Evolutionary conservation across 371 early-diverging fungal species (phyloP).

Genomic region (Syncephalastrum racemosum): DNA sequence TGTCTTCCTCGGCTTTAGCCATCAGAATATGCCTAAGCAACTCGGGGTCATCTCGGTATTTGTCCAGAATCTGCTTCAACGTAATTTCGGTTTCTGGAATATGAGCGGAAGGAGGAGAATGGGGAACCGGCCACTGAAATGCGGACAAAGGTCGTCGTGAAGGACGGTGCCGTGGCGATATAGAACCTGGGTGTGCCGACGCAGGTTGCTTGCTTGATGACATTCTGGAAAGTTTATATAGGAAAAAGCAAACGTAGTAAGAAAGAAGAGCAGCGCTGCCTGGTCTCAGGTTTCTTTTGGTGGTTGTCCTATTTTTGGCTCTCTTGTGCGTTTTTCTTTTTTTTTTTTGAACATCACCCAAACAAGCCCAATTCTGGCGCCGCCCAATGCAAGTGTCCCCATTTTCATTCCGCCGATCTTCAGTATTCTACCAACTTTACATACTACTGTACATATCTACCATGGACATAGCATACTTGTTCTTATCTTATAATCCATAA

Average conservation of each 20-base stretch:
- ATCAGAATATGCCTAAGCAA: slow-evolving; percentile 41
- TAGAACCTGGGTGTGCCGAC: slow-evolving; percentile 5
- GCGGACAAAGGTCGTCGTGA: slow-evolving; percentile 16
- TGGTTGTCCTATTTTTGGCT: too few relatives aligned
- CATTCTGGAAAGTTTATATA: not conserved
- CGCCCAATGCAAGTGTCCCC: too few relatives aligned
- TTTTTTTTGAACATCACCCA: too few relatives aligned
- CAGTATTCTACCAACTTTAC: too few relatives aligned
- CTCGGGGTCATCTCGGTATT: slow-evolving; percentile 38
- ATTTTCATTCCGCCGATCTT: too few relatives aligned
- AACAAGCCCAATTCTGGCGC: too few relatives aligned
- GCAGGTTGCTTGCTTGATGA: not conserved
- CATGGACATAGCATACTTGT: too few relatives aligned
- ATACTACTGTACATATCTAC: too few relatives aligned
- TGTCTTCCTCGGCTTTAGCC: slow-evolving; percentile 56
- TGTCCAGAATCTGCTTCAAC: slow-evolving; percentile 46
- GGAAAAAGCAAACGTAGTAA: not conserved
- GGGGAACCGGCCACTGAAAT: slow-evolving; percentile 33
- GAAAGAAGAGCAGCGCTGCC: not conserved
- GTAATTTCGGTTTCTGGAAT: slow-evolving; percentile 26
- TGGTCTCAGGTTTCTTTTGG: too few relatives aligned
- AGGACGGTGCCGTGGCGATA: not conserved
- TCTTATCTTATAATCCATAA: too few relatives aligned
- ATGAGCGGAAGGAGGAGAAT: slow-evolving; percentile 3
- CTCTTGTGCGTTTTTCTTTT: too few relatives aligned